phyloP scores from a whole-genome alignment of 371 early-diverging fungal genomes.

The Rhizopus arrhizus region DNA sequence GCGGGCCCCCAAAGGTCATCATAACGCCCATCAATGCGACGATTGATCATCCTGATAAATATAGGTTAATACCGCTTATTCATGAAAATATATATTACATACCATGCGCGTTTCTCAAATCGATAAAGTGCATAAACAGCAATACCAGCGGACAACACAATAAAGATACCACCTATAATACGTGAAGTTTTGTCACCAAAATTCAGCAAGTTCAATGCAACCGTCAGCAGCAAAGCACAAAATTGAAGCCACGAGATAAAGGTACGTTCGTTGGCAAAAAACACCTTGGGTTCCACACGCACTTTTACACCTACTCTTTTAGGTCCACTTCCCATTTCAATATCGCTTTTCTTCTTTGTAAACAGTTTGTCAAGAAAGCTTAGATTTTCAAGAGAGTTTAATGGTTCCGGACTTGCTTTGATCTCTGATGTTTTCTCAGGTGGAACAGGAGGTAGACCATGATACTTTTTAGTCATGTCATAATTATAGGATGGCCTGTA shows the following conservation, averaged over 20 bases:
- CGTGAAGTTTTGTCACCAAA: slow-evolving; percentile 63
- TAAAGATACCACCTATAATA: slow-evolving; percentile 53
- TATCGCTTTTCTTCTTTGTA: slow-evolving; percentile 5
- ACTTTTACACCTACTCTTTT: slow-evolving; percentile 25
- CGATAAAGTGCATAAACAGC: slow-evolving; percentile 85
- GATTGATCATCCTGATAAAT: slow-evolving; percentile 57
- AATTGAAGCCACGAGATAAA: slow-evolving; percentile 90
- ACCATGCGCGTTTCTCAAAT: slow-evolving; percentile 84
- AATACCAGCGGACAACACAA: slow-evolving; percentile 70
- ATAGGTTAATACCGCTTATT: slow-evolving; percentile 24
- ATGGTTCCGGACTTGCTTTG: background rate
- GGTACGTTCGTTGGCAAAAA: slow-evolving; percentile 94
- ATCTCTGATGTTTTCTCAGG: slow-evolving; percentile 6
- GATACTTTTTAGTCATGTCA: background rate
- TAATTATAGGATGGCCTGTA: background rate
- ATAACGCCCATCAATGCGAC: slow-evolving; percentile 58
- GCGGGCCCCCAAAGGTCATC: slow-evolving; percentile 71
- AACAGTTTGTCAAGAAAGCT: slow-evolving; percentile 9
- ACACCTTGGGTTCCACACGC: slow-evolving; percentile 83
- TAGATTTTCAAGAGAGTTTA: background rate
- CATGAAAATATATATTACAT: slow-evolving; percentile 3
- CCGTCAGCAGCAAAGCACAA: slow-evolving; percentile 71
- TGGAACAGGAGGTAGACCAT: background rate
- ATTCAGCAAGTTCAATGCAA: slow-evolving; percentile 80
- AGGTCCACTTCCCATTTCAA: slow-evolving; percentile 17